Percentiles rank a stretch among this genome's conserved stretches.
These are phyloP conservation scores for Xylariaceae sp. DNA, from an alignment of 2,329 filamentous ascomycete species.

Conservation along the genomic window DNA sequence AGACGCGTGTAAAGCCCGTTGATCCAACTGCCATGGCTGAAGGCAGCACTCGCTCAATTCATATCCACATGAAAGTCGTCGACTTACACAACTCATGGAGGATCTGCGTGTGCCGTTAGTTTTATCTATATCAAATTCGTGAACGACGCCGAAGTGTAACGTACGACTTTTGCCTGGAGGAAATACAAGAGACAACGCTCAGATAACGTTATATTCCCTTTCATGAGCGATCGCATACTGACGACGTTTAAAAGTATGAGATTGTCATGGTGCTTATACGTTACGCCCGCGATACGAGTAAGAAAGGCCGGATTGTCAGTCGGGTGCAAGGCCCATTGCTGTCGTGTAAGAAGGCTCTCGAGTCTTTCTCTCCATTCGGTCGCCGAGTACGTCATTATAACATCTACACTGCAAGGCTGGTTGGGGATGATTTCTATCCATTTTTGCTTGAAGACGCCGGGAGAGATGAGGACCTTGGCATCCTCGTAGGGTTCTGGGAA, in stretches of 20 bases:
- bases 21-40: not conserved
- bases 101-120: conserved; percentile 5
- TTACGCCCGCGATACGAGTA: not conserved
- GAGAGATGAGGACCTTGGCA: conserved; percentile 9
- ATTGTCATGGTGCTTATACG: fast-evolving
- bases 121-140: not conserved
- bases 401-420: not conserved
- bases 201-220: conserved; percentile 3
- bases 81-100: conserved; percentile 15
- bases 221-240: not conserved
- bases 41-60: not conserved
- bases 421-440: not conserved
- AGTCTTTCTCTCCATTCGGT: not conserved
- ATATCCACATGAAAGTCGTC: not conserved
- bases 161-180: not conserved
- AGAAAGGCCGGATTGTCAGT: fast-evolving
- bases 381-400: not conserved
- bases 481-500: not conserved
- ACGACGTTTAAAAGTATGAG: not conserved
- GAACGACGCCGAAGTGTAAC: not conserved
- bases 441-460: not conserved
- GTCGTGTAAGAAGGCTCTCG: not conserved
- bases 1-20: not conserved
- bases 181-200: conserved; percentile 2
- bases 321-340: not conserved